Percentiles rank a stretch among this genome's conserved stretches.
Conservation (phyloP, 176 grass and related monocot genomes). For the Juncus inflexus region DNA sequence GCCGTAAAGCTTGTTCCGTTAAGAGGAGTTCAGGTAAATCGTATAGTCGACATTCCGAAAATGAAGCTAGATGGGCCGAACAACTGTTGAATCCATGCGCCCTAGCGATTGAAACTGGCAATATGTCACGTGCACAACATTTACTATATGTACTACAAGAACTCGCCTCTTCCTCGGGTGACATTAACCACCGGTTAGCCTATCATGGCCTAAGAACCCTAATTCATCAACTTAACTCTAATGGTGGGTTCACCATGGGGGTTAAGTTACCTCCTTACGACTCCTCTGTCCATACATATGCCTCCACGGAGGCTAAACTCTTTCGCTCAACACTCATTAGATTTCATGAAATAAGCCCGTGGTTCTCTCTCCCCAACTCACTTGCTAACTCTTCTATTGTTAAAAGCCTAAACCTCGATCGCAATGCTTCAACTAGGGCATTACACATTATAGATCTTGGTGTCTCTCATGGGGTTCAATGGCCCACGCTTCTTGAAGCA, state of each 20-base stretch:
- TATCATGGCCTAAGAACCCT: conserved; percentile 63
- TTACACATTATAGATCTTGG: conserved; percentile 86
- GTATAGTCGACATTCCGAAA: conserved; percentile 32
- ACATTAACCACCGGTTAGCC: conserved; percentile 85
- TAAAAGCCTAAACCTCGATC: conserved; percentile 27
- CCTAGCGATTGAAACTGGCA: conserved; percentile 54
- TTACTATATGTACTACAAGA: conserved; percentile 76
- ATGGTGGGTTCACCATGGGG: conserved; percentile 21
- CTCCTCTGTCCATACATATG: conserved; percentile 36
- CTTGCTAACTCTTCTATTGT: conserved; percentile 81
- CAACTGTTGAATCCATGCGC: conserved; percentile 80
- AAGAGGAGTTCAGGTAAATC: conserved; percentile 37
- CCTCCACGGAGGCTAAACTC: conserved; percentile 42
- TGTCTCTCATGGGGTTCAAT: conserved; percentile 94
- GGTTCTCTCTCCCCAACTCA: conserved; percentile 81
- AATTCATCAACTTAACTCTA: conserved; percentile 16
- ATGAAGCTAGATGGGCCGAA: conserved; percentile 77
- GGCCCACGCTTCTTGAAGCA: conserved; percentile 93
- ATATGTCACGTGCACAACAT: conserved; percentile 67
- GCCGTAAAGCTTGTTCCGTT: conserved; percentile 14
- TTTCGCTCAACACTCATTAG: conserved; percentile 76
- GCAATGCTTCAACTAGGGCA: conserved; percentile 8
- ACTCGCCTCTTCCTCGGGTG: conserved; percentile 66
- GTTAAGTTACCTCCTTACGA: conserved; percentile 32
- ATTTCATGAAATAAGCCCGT: conserved; percentile 95